phyloP scores from a whole-genome alignment of 75 land plant species.

The Pinus taeda region DNA sequence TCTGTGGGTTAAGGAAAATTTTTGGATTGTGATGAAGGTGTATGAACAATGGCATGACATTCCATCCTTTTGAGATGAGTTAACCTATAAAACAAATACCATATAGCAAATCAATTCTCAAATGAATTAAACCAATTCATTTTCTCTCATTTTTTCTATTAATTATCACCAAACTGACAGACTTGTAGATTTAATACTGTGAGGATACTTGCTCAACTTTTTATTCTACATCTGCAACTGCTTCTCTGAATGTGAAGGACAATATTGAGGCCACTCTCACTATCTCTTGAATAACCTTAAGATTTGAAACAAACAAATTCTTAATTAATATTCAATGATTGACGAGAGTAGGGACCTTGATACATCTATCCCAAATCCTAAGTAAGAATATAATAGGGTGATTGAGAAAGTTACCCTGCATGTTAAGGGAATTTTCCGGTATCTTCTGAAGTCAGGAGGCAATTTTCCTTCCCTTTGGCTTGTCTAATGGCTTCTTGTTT shows the following conservation, averaged over 20 bases:
- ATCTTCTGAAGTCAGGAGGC: constrained; percentile 64
- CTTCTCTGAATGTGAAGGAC: constrained; percentile 92
- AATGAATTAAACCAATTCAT: background rate
- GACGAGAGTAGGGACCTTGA: background rate
- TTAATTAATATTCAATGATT: background rate
- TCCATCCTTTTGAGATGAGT: constrained; percentile 75
- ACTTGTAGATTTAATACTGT: background rate
- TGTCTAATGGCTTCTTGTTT: constrained; percentile 75
- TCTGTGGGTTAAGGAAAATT: constrained; percentile 48
- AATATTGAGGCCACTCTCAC: constrained; percentile 75
- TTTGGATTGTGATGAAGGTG: constrained; percentile 64
- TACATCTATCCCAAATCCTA: background rate
- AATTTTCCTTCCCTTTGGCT: constrained; percentile 30
- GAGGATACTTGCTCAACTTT: constrained; percentile 40
- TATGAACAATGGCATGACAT: constrained; percentile 70
- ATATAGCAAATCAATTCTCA: too few species aligned
- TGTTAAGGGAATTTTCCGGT: constrained; percentile 79
- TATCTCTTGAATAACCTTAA: constrained; percentile 77
- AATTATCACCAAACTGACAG: background rate
- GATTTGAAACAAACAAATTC: background rate
- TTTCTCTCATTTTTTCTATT: background rate
- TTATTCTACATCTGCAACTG: constrained; percentile 87
- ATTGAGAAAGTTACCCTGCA: constrained; percentile 32
- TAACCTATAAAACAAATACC: constrained; percentile 16
- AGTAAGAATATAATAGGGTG: background rate